Evolutionary conservation across 129 eudicot species (phyloP).

Genomic region (Erigeron canadensis): DNA sequence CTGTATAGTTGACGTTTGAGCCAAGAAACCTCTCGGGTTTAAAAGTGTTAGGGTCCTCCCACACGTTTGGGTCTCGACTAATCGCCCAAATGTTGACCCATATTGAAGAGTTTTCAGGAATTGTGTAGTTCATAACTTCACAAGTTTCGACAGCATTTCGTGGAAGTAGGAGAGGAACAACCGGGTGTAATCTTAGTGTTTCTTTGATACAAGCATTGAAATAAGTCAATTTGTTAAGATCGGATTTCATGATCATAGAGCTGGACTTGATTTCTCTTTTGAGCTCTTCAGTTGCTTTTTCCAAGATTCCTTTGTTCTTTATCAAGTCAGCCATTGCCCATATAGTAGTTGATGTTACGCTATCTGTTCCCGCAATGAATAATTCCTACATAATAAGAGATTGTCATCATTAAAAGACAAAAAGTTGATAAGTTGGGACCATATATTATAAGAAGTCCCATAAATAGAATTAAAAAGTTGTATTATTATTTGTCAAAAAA

Average conservation of each 20-base stretch:
- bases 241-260: slow-evolving; percentile 6
- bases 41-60: slow-evolving; percentile 34
- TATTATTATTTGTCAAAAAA: too few relatives aligned
- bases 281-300: slow-evolving; percentile 29
- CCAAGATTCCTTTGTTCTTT: slow-evolving; percentile 25
- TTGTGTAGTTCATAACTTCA: slow-evolving; percentile 33
- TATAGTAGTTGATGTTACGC: slow-evolving; percentile 25
- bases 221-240: slow-evolving; percentile 17
- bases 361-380: slow-evolving; percentile 36
- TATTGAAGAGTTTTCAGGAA: slow-evolving; percentile 27
- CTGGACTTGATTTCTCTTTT: slow-evolving; percentile 1
- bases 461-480: too few relatives aligned
- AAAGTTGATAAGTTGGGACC: too few relatives aligned
- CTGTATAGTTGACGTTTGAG: slow-evolving; percentile 28
- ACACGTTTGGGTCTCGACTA: slow-evolving; percentile 33
- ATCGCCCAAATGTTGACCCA: slow-evolving; percentile 42
- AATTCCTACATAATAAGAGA: too few relatives aligned
- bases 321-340: slow-evolving; percentile 43
- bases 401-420: too few relatives aligned
- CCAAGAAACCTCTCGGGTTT: slow-evolving; percentile 41
- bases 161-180: slow-evolving; percentile 31
- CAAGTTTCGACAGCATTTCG: slow-evolving; percentile 28
- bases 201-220: slow-evolving; percentile 37
- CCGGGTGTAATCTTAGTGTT: slow-evolving; percentile 32
- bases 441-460: too few relatives aligned